A percentile compares a stretch with the other conserved stretches of the same genome.
phyloP scores from a whole-genome alignment of 495 filamentous ascomycete species.

The Xylaria castorea region DNA sequence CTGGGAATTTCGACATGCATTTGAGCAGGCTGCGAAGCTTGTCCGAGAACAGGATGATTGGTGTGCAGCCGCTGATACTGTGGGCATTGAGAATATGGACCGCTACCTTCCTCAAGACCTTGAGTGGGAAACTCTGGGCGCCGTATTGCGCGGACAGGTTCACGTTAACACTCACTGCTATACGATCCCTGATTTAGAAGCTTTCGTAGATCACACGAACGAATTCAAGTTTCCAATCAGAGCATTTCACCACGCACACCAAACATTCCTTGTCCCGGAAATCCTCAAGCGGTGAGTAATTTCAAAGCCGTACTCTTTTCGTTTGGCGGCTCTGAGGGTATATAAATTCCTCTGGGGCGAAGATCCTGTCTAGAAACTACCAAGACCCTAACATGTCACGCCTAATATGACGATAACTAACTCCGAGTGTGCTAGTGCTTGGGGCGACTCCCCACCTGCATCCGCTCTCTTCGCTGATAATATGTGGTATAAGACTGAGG shows the following conservation, averaged over 20 bases:
- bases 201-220: slow-evolving; percentile 66
- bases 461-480: slow-evolving; percentile 64
- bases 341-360: background rate
- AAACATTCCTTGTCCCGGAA: slow-evolving; percentile 67
- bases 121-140: slow-evolving; percentile 63
- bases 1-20: slow-evolving; percentile 67
- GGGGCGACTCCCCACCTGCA: slow-evolving; percentile 52
- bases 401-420: background rate
- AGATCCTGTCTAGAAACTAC: background rate
- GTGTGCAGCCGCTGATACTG: slow-evolving; percentile 58
- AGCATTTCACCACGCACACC: slow-evolving; percentile 70
- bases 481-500: slow-evolving; percentile 70
- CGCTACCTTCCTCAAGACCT: slow-evolving; percentile 61
- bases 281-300: slow-evolving; percentile 52
- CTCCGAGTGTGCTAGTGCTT: slow-evolving; percentile 33
- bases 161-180: slow-evolving; percentile 72
- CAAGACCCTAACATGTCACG: background rate
- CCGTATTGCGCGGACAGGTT: slow-evolving; percentile 65
- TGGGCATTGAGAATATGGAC: slow-evolving; percentile 46
- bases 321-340: background rate
- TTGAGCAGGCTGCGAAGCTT: slow-evolving; percentile 61
- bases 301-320: background rate
- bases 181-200: slow-evolving; percentile 68
- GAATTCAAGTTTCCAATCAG: slow-evolving; percentile 68
- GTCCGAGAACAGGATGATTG: slow-evolving; percentile 64